Conservation (phyloP, 371 early-diverging fungal species). For the Mucor sp. region DNA sequence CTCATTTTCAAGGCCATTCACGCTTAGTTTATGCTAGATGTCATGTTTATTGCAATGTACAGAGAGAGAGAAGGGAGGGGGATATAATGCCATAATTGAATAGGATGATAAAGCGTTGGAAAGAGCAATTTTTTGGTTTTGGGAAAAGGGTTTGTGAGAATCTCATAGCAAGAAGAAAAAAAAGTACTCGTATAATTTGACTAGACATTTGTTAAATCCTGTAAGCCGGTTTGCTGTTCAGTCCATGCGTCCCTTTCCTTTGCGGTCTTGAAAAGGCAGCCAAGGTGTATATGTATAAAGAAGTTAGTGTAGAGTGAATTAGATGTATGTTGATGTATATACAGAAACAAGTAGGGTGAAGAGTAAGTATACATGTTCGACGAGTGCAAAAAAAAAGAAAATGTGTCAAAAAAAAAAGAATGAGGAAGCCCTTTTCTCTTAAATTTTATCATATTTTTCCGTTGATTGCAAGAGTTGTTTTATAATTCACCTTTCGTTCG, state of each 20-base stretch:
- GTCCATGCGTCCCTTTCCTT: neutral
- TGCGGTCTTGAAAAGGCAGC: neutral
- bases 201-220: neutral
- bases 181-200: neutral
- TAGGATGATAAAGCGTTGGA: neutral
- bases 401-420: too few species aligned
- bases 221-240: neutral
- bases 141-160: neutral
- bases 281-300: neutral
- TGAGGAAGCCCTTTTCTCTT: too few species aligned
- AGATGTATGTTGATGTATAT: neutral
- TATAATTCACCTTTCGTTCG: neutral
- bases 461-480: too few species aligned
- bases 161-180: neutral
- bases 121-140: neutral
- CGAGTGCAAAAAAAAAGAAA: neutral
- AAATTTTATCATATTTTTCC: neutral
- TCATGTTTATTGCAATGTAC: neutral
- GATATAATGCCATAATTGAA: neutral
- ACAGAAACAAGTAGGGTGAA: neutral
- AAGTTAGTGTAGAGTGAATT: neutral
- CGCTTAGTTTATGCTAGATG: neutral
- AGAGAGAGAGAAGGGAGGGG: neutral
- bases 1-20: constrained; percentile 5
- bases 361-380: too few species aligned